phyloP scores from a whole-genome alignment of 177 flowering plant genomes.

The Vitis hybrid region DNA sequence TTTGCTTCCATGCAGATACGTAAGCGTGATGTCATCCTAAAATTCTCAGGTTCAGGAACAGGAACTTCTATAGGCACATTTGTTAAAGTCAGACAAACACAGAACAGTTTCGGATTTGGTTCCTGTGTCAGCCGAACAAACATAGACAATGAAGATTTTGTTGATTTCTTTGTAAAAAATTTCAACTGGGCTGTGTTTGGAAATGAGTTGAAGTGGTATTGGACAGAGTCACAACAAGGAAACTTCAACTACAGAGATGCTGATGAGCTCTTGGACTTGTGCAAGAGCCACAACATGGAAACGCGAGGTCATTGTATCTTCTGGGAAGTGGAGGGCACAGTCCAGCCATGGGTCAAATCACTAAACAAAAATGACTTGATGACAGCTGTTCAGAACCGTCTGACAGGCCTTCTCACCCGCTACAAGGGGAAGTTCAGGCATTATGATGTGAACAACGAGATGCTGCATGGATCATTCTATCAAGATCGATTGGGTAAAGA shows the following conservation, averaged over 20 bases:
- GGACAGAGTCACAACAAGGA: slow-evolving; percentile 86
- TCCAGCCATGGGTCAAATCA: slow-evolving; percentile 72
- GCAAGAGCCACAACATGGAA: slow-evolving; percentile 49
- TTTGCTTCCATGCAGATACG: slow-evolving; percentile 57
- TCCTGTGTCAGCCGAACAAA: slow-evolving; percentile 71
- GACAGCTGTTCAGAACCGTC: slow-evolving; percentile 77
- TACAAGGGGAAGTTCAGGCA: slow-evolving; percentile 90
- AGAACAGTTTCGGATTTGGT: slow-evolving; percentile 85
- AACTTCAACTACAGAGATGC: slow-evolving; percentile 87
- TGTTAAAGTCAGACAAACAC: slow-evolving; percentile 64
- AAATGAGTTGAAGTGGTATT: slow-evolving; percentile 92
- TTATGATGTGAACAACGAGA: slow-evolving; percentile 95
- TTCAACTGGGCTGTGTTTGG: slow-evolving; percentile 96
- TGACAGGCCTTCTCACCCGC: slow-evolving; percentile 68
- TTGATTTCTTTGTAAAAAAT: slow-evolving; percentile 64
- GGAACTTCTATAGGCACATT: slow-evolving; percentile 36
- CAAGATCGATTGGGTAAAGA: slow-evolving; percentile 76
- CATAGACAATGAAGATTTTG: slow-evolving; percentile 95
- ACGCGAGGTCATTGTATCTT: slow-evolving; percentile 92
- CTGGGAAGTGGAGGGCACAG: slow-evolving; percentile 76
- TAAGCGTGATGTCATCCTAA: slow-evolving; percentile 79
- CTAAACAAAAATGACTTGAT: slow-evolving; percentile 56
- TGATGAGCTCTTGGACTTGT: slow-evolving; percentile 74
- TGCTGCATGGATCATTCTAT: slow-evolving; percentile 91
- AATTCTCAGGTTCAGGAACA: slow-evolving; percentile 51